phyloP scores from a whole-genome alignment of 768 basidiomycete species.

The Leucocoprinus sp. region DNA sequence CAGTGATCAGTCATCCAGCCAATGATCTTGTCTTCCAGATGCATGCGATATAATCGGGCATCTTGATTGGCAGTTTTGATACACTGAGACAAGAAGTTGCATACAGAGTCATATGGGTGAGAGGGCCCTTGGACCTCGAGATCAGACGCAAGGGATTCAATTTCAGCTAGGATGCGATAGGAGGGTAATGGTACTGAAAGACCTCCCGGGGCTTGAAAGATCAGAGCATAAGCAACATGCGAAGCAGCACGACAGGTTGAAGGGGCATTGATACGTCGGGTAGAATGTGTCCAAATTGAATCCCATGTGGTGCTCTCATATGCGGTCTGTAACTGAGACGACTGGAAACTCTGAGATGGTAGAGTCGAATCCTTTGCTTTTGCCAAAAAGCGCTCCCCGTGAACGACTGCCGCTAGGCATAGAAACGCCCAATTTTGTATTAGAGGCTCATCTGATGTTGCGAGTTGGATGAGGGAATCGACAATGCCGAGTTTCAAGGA shows the following conservation, averaged over 20 bases:
- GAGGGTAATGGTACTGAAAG: slow-evolving; percentile 30
- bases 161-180: slow-evolving; percentile 57
- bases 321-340: slow-evolving; percentile 9
- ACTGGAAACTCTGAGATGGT: slow-evolving; percentile 4
- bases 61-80: slow-evolving; percentile 72
- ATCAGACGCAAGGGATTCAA: slow-evolving; percentile 74
- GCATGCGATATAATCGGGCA: slow-evolving; percentile 74
- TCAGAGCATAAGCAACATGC: slow-evolving; percentile 52
- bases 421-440: slow-evolving; percentile 85
- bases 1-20: slow-evolving; percentile 76
- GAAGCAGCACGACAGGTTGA: slow-evolving; percentile 73
- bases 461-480: slow-evolving; percentile 44
- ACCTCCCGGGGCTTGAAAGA: slow-evolving; percentile 14
- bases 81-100: slow-evolving; percentile 66
- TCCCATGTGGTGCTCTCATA: slow-evolving; percentile 53
- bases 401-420: slow-evolving; percentile 66
- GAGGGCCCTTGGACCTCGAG: slow-evolving; percentile 87
- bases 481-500: slow-evolving; percentile 51
- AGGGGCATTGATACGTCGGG: slow-evolving; percentile 64
- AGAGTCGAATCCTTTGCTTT: slow-evolving; percentile 11
- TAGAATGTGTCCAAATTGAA: slow-evolving; percentile 73
- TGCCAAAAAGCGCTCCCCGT: slow-evolving; percentile 29
- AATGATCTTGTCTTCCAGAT: slow-evolving; percentile 79
- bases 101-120: slow-evolving; percentile 85
- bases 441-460: slow-evolving; percentile 53